Percentiles rank a stretch among this genome's conserved stretches.
phyloP scores from a whole-genome alignment of 257 asterid genomes.

The Jacaranda mimosifolia region DNA sequence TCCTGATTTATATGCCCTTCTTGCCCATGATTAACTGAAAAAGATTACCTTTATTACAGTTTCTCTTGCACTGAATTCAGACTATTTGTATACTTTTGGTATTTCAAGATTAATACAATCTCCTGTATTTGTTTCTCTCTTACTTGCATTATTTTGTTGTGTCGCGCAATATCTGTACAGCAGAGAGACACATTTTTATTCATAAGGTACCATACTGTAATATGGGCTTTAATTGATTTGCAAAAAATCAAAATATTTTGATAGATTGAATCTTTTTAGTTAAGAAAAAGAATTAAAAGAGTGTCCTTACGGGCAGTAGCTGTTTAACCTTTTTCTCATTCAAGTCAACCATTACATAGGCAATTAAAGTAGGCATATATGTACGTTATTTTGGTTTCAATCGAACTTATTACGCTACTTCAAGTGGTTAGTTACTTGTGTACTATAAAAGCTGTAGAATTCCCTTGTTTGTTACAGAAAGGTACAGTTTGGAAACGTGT shows the following conservation, averaged over 20 bases:
- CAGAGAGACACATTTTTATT: neutral
- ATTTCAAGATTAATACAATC: neutral
- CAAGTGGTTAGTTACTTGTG: neutral
- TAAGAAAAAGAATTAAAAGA: neutral
- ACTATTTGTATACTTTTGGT: neutral
- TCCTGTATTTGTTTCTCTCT: neutral
- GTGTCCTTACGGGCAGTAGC: neutral
- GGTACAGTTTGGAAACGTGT: neutral
- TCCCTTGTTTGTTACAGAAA: neutral
- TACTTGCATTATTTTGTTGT: no score
- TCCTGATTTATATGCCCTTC: constrained; percentile 6
- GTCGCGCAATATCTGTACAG: neutral
- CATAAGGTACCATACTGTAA: neutral
- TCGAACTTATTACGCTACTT: neutral
- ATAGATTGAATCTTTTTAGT: neutral
- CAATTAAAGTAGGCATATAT: neutral
- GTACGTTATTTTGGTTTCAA: neutral
- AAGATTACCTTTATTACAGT: neutral
- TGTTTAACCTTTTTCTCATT: neutral
- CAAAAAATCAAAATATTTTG: neutral
- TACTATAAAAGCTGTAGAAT: neutral
- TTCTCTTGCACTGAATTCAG: neutral
- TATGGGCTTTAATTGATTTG: neutral
- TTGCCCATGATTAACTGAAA: neutral
- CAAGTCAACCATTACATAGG: neutral